These are phyloP conservation scores for Calonectria ilicicola DNA, from an alignment of 2,329 filamentous ascomycete genomes.

Conservation along the genomic window DNA sequence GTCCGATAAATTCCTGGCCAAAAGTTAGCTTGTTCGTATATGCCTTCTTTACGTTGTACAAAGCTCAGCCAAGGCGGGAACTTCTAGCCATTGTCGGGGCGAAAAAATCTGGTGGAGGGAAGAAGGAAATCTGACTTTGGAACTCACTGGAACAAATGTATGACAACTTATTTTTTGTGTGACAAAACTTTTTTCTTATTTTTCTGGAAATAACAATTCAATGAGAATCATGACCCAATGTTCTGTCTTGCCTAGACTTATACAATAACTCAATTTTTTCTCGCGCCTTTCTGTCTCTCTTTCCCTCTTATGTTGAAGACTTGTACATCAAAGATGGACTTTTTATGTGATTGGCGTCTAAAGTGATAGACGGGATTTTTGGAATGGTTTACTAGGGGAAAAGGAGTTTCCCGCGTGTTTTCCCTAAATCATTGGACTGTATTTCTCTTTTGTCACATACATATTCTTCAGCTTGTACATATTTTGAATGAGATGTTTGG, in stretches of 20 bases:
- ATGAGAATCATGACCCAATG: conserved; percentile 44
- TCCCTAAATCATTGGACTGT: conserved; percentile 28
- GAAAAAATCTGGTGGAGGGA: conserved; percentile 35
- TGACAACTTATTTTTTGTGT: conserved; percentile 31
- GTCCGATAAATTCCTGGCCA: conserved; percentile 44
- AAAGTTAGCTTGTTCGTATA: conserved; percentile 28
- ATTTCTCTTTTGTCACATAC: conserved; percentile 27
- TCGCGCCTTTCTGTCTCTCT: conserved; percentile 18
- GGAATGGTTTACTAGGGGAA: conserved; percentile 18
- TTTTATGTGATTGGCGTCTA: not conserved
- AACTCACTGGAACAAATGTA: conserved; percentile 37
- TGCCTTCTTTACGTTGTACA: conserved; percentile 38
- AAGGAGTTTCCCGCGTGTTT: conserved; percentile 14
- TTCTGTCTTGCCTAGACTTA: conserved; percentile 34
- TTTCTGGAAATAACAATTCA: conserved; percentile 45
- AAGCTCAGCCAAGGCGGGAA: conserved; percentile 28
- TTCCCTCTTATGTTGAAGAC: not conserved
- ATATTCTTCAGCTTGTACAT: conserved; percentile 34
- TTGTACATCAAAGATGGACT: not conserved
- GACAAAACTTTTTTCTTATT: conserved; percentile 29
- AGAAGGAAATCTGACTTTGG: conserved; percentile 26
- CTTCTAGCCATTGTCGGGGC: conserved; percentile 29
- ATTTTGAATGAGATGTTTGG: conserved; percentile 32
- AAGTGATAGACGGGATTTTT: conserved; percentile 29
- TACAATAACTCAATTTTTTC: conserved; percentile 13